phyloP scores from a whole-genome alignment of 371 early-diverging fungal genomes.

The Smittium culicis region DNA sequence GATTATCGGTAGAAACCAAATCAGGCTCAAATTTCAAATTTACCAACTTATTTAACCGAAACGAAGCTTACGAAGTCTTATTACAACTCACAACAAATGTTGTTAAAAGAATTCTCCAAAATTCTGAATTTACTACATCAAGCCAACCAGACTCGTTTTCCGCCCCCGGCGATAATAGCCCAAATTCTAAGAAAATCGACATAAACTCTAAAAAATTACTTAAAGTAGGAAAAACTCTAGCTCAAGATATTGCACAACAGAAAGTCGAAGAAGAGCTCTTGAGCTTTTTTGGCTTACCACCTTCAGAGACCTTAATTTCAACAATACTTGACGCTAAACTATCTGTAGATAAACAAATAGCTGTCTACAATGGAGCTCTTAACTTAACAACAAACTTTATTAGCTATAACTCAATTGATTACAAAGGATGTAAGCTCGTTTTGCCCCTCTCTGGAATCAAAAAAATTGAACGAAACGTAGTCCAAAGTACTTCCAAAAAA shows the following conservation, averaged over 20 bases:
- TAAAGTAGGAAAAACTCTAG: slow-evolving; percentile 17
- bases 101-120: slow-evolving; percentile 76
- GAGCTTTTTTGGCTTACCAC: slow-evolving; percentile 27
- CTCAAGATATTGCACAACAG: slow-evolving; percentile 39
- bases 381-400: slow-evolving; percentile 72
- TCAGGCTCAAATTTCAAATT: slow-evolving; percentile 57
- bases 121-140: slow-evolving; percentile 47
- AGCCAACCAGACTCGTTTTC: slow-evolving; percentile 7
- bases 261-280: slow-evolving; percentile 63
- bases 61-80: slow-evolving; percentile 85
- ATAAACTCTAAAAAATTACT: neutral
- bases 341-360: slow-evolving; percentile 16
- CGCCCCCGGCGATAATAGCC: neutral
- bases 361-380: slow-evolving; percentile 43
- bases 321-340: slow-evolving; percentile 26
- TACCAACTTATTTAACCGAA: slow-evolving; percentile 85
- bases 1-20: slow-evolving; percentile 66
- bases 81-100: slow-evolving; percentile 73
- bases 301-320: slow-evolving; percentile 32
- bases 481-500: slow-evolving; percentile 12
- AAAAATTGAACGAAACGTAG: slow-evolving; percentile 60
- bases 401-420: slow-evolving; percentile 54
- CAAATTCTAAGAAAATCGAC: neutral
- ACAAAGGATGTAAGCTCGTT: slow-evolving; percentile 46
- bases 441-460: slow-evolving; percentile 81